Conservation (phyloP, 495 filamentous ascomycete genomes). For the Hyaloscypha finlandica region DNA sequence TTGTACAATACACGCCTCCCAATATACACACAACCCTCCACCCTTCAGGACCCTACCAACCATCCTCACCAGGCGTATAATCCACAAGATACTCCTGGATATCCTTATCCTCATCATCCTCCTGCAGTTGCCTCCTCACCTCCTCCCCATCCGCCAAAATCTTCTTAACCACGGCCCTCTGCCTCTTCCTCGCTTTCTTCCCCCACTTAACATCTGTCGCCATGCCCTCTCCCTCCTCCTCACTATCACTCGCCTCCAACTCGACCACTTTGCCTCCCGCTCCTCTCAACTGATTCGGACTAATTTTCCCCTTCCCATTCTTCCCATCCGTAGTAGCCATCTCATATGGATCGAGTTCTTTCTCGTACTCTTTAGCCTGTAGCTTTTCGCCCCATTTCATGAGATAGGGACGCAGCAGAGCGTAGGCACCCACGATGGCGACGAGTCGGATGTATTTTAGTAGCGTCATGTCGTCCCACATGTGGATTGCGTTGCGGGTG, state of each 20-base stretch:
- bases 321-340: constrained; percentile 31
- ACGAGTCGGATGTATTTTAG: constrained; percentile 63
- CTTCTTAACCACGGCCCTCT: constrained; percentile 60
- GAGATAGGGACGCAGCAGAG: constrained; percentile 67
- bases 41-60: constrained; percentile 21
- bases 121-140: constrained; percentile 45
- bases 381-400: constrained; percentile 46
- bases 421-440: constrained; percentile 60
- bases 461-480: constrained; percentile 54
- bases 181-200: constrained; percentile 62
- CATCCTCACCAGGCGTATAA: constrained; percentile 33
- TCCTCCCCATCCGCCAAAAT: constrained; percentile 53
- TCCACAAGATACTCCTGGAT: constrained; percentile 71
- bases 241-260: constrained; percentile 56
- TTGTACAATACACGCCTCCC: constrained; percentile 4
- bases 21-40: constrained; percentile 8
- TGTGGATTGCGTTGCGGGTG: constrained; percentile 52
- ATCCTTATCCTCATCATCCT: constrained; percentile 64
- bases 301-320: constrained; percentile 43
- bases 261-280: constrained; percentile 37
- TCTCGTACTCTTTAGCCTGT: constrained; percentile 49
- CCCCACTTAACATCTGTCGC: constrained; percentile 44
- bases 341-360: constrained; percentile 37
- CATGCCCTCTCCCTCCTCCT: constrained; percentile 41
- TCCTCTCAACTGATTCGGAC: constrained; percentile 54